Base-by-base conservation (phyloP, 1,139 yeast genomes). In the Entelexis sorbosivorans region DNA sequence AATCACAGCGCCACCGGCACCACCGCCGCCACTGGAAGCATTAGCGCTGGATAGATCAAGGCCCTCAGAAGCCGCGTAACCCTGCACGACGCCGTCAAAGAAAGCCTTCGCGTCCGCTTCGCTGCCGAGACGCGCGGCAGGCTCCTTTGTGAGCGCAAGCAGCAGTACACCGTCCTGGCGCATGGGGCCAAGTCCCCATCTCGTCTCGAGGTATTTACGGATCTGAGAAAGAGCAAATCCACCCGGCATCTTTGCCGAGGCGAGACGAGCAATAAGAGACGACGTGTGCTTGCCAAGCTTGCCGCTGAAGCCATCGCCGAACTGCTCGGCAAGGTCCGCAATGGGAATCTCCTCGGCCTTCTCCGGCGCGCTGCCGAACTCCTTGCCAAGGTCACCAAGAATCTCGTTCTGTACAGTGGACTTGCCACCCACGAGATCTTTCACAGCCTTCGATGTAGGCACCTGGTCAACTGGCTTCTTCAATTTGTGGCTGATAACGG, bases 231-330 rank as follows among this genome's bases (percentile, higher is more conserved):
- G 82, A 53, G 95, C 83, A 72, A 89, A 91, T 31, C 98, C 98
- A 77, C 98, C 98, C 54, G 98, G 97, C 97, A 91, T 91, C 74
- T 91, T 91, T 36, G 96, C 83, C 17, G 97, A 82, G 74, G 89
- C 83, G 65, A 91, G 76, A 72, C 96, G 82, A 56, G 95, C 86
- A 60, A 91, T 76, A 62, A 91, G 76, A 33, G 96, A 83, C 46
- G 88, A 73, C 3, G 97, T 83, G 64, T 91, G 95, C 70, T 91
- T 91, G 67, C 98, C 98, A 61, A 91, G 77, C 60, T 79, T 77
- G 59, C 98, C 98, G 59, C 71, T 67, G 74, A 87, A 91, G 22
- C 89, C 73, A 60, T 86, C 96, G 71, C 91, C 96, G 78, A 91
- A 86, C 64, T 79, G 82, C 65, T 87, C 97, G 48, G 97, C 96